A percentile compares a stretch with the other conserved stretches of the same genome.
phyloP scores from a whole-genome alignment of 2,329 filamentous ascomycete species.

The Botrytis tulipae region DNA sequence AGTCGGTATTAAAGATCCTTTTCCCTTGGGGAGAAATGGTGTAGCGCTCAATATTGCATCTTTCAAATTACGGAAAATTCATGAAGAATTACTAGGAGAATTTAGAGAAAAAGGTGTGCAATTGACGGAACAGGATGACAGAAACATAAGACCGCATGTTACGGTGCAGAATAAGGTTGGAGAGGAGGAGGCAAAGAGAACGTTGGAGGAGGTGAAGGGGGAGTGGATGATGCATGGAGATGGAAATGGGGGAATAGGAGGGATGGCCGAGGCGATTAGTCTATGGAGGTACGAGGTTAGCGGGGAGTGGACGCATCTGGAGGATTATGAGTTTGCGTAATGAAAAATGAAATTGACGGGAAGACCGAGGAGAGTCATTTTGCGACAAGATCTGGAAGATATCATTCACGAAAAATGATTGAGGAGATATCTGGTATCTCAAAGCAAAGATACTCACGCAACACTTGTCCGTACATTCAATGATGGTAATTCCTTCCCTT shows the following conservation, averaged over 20 bases:
- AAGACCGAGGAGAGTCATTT: neutral
- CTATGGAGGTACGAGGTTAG: conserved; percentile 23
- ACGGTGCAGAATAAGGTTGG: conserved; percentile 23
- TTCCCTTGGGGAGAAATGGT: conserved; percentile 1
- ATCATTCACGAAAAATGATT: neutral
- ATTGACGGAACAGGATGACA: conserved; percentile 21
- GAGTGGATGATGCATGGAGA: neutral
- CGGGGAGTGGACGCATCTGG: conserved; percentile 20
- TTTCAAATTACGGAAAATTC: neutral
- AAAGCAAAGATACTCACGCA: neutral
- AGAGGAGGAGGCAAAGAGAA: conserved; percentile 14
- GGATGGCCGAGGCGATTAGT: conserved; percentile 14
- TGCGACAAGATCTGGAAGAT: neutral
- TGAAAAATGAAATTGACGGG: neutral
- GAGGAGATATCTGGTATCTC: neutral
- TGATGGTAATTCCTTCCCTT: neutral
- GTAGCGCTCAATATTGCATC: conserved; percentile 3
- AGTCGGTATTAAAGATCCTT: conserved; percentile 7
- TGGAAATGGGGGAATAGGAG: neutral
- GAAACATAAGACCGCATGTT: conserved; percentile 17
- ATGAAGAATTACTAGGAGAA: neutral
- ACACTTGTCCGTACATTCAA: accelerated
- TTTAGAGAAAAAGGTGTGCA: neutral
- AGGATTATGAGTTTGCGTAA: conserved; percentile 17
- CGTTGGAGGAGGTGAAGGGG: conserved; percentile 7